Evolutionary conservation across 192 early-diverging fungal genomes (phyloP), one percentile per base, ranked within the genome.

Genomic region (Helicostylum pulchrum): DNA sequence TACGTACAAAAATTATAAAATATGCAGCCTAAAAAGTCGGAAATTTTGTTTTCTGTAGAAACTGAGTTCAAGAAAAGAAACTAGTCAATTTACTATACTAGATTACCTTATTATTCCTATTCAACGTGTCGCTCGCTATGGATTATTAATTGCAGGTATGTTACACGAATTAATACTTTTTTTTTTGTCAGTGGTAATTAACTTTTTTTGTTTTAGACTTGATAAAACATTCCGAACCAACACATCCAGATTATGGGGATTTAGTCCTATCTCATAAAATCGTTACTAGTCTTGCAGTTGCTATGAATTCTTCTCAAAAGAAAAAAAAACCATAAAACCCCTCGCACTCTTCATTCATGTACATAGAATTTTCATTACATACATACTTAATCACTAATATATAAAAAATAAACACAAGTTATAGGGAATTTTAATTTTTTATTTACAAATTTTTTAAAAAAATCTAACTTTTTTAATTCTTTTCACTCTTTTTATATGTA

Each of bases 91-190:
- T 31, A 80, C 77, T 31, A 69, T 96, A 21, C 74, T 77, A 26
- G 90, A 89, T 67, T 76, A 87, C 61, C 67, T 92, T 62, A 89
- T 92, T 48, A 83, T 89, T 71, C 90, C 90, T 2, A 88, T 92
- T 54, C 90, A 92, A 73, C 81, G 90, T 32, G 81, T 90, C 11
- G 84, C 90, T 2, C 78, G 88, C 20, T 92, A 92, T 77, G 81
- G 83, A 20, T 62, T 92, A 63, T 67, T 92, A 30, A 68, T 92
- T 26, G 80, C 77, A 67, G 82, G 77, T 67, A 62, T 9, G 36
- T 39, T 39, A 39, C 36, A 39, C 36, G 9, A 39, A 39, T 39
- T 39, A 39, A 39, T 39, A 26, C 26, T 2, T 26, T 26, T 26
- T 26, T n/a, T n/a, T n/a, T n/a, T n/a, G 34, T 36, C 36, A 4